These are phyloP conservation scores for Suillus subaureus DNA, from an alignment of 768 basidiomycete genomes.

Conservation along the genomic window DNA sequence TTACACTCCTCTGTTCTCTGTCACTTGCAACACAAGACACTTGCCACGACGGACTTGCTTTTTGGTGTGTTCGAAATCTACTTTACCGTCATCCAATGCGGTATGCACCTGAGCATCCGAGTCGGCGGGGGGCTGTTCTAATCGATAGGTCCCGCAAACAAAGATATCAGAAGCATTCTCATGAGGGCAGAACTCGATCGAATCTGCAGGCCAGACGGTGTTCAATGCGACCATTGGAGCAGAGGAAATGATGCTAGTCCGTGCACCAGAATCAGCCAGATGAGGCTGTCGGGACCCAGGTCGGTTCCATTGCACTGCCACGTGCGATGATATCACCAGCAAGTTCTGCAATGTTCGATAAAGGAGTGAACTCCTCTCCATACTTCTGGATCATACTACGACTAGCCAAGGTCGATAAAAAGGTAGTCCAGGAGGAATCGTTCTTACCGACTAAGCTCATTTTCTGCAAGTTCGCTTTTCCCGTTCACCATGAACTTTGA, in stretches of 20 bases:
- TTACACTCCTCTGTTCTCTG: conserved; percentile 40
- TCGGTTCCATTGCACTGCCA: background rate
- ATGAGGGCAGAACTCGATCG: conserved; percentile 88
- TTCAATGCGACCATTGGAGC: conserved; percentile 38
- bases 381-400: background rate
- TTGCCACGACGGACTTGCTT: conserved; percentile 56
- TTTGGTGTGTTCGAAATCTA: background rate
- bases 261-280: background rate
- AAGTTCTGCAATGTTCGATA: conserved; percentile 12
- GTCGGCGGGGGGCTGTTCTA: conserved; percentile 47
- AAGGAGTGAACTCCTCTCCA: background rate
- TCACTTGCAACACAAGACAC: conserved; percentile 67
- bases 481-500: conserved; percentile 55
- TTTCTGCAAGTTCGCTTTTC: background rate
- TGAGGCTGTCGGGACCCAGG: too few relatives aligned
- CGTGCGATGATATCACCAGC: background rate
- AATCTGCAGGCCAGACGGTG: conserved; percentile 86
- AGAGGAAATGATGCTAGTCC: conserved; percentile 10
- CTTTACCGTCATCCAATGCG: background rate
- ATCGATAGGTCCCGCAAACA: conserved; percentile 90
- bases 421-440: background rate
- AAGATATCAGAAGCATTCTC: conserved; percentile 61
- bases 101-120: conserved; percentile 3
- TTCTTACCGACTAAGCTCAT: background rate
- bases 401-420: background rate